Evolutionary conservation across 1,284 basidiomycete species (phyloP), one percentile per base, ranked within the genome.

Genomic region (Malassezia restricta): DNA sequence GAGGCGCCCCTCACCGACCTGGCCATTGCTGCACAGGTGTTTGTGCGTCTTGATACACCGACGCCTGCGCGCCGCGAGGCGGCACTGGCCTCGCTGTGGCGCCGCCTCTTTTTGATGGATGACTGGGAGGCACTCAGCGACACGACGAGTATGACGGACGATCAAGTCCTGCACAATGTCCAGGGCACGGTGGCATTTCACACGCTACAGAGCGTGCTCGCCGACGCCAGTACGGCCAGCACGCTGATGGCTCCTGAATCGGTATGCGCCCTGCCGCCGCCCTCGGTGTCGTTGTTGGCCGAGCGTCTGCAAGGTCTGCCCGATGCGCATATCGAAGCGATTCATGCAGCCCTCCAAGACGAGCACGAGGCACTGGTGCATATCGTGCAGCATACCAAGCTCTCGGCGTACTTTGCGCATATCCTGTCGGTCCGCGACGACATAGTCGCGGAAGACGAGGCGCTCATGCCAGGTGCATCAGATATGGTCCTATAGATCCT

Each of bases 21-120:
- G 24, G 74, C 74, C 0, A 65, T 74, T 1, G 78, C 78, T 2
- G 63, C 79, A 37, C 76, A 78, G 51, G 66, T 77, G 5, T 65
- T 77, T 8, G 63, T 75, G 0, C 64, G 74, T n/a, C 75, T 76
- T 12, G 66, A 64, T 40, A 75, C 76, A 29, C 54, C 74, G 52
- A 39, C 51, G 0, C 20, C 20, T 24, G 38, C 38, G 5, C 33
- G 47, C n/a, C 27, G 47, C 29, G 11, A 38, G n/a, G 43, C 45
- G 17, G 38, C 49, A n/a, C 47, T 43, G n/a, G 32, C 33, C 6
- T 27, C 35, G 29, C 42, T 43, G 54, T 86, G 82, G 77, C 47
- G 47, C n/a, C 35, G 42, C 4, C 17, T 49, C 33, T 43, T 40
- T n/a, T 43, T 50, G 6, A 27, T 46, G 37, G 43, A 45, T 39